Conservation (phyloP, 2,329 filamentous ascomycete genomes). For the Coniochaeta pulveracea region DNA sequence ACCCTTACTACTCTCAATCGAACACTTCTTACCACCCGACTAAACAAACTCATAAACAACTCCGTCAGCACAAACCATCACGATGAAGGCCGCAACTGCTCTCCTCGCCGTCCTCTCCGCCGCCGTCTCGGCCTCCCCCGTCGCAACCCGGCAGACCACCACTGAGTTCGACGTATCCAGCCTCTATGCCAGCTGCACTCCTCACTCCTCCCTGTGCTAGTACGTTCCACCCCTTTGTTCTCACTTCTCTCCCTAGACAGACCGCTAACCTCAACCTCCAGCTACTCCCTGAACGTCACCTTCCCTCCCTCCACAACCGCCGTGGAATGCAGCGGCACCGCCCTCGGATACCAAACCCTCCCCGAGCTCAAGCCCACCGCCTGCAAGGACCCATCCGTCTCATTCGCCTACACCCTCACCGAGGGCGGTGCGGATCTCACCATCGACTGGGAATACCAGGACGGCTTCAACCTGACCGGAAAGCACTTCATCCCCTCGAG, state of each 20-base stretch:
- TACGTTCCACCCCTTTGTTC: neutral
- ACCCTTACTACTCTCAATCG: no score
- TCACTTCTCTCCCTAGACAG: neutral
- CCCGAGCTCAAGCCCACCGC: neutral
- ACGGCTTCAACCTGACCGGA: conserved; percentile 2
- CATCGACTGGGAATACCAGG: conserved; percentile 1
- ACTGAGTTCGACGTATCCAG: conserved; percentile 1
- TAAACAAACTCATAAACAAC: no score
- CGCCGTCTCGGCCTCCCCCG: conserved; percentile 3
- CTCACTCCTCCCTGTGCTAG: conserved; percentile 2
- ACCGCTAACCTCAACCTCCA: neutral
- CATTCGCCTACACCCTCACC: conserved; percentile 1
- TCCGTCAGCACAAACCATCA: neutral
- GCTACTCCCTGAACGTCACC: conserved; percentile 1
- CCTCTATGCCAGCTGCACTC: conserved; percentile 1
- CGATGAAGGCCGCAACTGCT: neutral
- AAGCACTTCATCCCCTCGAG: conserved; percentile 1
- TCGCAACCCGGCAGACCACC: neutral
- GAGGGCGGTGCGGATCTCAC: conserved; percentile 2
- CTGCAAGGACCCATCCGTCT: neutral
- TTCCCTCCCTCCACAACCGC: neutral
- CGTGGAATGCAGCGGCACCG: neutral
- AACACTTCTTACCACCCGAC: no score
- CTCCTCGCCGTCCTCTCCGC: conserved; percentile 1
- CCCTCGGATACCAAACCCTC: neutral